Evolutionary conservation across 768 basidiomycete species (phyloP).

Genomic region (Leccinum variicolor): DNA sequence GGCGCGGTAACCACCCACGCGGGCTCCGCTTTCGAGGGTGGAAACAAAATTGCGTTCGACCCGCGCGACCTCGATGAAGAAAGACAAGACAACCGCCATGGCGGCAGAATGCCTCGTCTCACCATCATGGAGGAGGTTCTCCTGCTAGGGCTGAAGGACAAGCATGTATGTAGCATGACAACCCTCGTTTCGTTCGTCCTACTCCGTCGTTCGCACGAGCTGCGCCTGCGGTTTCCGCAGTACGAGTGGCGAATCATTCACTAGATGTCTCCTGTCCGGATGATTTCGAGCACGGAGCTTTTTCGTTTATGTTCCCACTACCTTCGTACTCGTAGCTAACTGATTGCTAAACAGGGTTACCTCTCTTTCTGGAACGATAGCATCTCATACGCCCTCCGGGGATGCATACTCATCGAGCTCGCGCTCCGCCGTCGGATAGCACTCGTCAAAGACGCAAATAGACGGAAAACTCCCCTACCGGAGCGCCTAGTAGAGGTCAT

Average conservation of each 20-base stretch:
- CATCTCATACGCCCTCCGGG: constrained; percentile 97
- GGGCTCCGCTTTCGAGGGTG: constrained; percentile 81
- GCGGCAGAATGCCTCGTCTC: constrained; percentile 75
- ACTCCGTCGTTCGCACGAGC: constrained; percentile 7
- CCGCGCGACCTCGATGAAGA: constrained; percentile 82
- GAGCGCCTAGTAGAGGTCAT: constrained; percentile 90
- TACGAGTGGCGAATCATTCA: constrained; percentile 5
- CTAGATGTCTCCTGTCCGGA: constrained; percentile 2
- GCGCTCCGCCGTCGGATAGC: constrained; percentile 94
- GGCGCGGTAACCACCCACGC: constrained; percentile 51
- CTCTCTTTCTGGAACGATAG: constrained; percentile 99
- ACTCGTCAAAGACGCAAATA: constrained; percentile 75
- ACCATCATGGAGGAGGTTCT: constrained; percentile 98
- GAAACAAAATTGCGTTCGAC: constrained; percentile 89
- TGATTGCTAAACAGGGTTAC: constrained; percentile 59
- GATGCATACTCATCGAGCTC: constrained; percentile 96
- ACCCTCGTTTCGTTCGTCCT: neutral
- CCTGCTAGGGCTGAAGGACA: constrained; percentile 92
- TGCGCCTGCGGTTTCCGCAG: constrained; percentile 17
- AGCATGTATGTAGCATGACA: constrained; percentile 61
- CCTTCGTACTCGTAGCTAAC: constrained; percentile 12
- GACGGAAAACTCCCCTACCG: constrained; percentile 68
- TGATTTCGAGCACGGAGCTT: constrained; percentile 1
- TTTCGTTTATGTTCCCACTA: neutral
- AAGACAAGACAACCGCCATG: constrained; percentile 57